Evolutionary conservation across 768 basidiomycete genomes (phyloP).

Genomic region (Mycena chlorophos): DNA sequence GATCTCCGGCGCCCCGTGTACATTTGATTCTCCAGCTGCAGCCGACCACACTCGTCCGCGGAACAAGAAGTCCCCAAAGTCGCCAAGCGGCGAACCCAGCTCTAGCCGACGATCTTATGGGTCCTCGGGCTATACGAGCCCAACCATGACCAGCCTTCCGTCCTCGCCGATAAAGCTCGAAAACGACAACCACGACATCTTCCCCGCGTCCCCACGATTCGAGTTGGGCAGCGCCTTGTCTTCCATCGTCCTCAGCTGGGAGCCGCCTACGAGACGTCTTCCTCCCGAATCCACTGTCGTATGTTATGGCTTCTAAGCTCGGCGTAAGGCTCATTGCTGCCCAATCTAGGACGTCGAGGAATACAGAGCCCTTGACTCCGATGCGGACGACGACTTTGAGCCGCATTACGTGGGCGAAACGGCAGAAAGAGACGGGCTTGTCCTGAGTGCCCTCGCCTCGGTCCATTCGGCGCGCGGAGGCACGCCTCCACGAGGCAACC

Average conservation of each 20-base stretch:
- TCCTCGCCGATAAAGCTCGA: conserved; percentile 19
- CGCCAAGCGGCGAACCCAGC: conserved; percentile 12
- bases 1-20: conserved; percentile 20
- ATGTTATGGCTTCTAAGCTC: neutral
- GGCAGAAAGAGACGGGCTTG: conserved; percentile 18
- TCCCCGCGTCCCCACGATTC: conserved; percentile 19
- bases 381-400: conserved; percentile 22
- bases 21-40: conserved; percentile 21
- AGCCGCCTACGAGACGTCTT: conserved; percentile 6
- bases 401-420: conserved; percentile 23
- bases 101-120: conserved; percentile 14
- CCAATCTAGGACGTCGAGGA: conserved; percentile 13
- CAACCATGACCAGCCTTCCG: conserved; percentile 15
- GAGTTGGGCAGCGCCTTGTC: conserved; percentile 21
- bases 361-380: conserved; percentile 18
- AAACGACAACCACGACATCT: conserved; percentile 20
- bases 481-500: conserved; percentile 18
- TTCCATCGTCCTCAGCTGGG: conserved; percentile 21
- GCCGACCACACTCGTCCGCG: conserved; percentile 16
- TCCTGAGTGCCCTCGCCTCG: conserved; percentile 17
- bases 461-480: conserved; percentile 12
- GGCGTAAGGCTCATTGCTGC: neutral
- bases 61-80: conserved; percentile 18
- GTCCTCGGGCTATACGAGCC: conserved; percentile 15
- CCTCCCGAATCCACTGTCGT: neutral